Evolutionary conservation across 2,329 filamentous ascomycete species (phyloP).

Genomic region (Diplodia scrobiculata): DNA sequence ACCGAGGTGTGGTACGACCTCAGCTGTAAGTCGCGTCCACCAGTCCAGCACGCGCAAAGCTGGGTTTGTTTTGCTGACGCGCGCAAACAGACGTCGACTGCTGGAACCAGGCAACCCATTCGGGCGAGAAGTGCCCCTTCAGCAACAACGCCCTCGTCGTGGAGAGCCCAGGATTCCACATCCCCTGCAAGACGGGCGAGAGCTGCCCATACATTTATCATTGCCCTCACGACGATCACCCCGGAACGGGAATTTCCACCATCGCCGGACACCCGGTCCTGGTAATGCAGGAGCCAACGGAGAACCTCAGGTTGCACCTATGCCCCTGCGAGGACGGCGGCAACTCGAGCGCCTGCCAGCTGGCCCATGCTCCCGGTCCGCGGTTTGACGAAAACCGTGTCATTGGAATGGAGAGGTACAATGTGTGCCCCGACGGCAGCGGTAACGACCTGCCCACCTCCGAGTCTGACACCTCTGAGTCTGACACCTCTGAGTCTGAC

Average conservation of each 20-base stretch:
- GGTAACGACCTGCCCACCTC: no score
- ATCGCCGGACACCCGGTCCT: conserved; percentile 70
- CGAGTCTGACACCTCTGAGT: no score
- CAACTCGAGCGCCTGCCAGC: neutral
- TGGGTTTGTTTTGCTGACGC: neutral
- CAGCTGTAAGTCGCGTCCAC: conserved; percentile 1
- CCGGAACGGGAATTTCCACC: neutral
- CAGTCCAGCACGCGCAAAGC: no score
- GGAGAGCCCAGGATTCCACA: neutral
- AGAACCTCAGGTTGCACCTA: conserved; percentile 99
- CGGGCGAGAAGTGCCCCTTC: neutral
- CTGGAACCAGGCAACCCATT: neutral
- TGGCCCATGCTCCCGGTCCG: neutral
- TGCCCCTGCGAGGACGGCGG: conserved; percentile 28
- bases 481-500: no score
- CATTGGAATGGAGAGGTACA: neutral
- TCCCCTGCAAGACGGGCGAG: neutral
- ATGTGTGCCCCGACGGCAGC: neutral
- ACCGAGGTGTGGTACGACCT: neutral
- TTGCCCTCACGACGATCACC: conserved; percentile 3
- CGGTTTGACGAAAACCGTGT: neutral
- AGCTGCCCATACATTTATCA: neutral
- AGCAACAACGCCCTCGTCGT: conserved; percentile 4
- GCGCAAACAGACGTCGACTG: conserved; percentile 7
- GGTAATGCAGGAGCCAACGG: conserved; percentile 85